A percentile compares a stretch with the other conserved stretches of the same genome.
Evolutionary conservation across 164 flowering plant species (phyloP).

Genomic region (Stephania japonica): DNA sequence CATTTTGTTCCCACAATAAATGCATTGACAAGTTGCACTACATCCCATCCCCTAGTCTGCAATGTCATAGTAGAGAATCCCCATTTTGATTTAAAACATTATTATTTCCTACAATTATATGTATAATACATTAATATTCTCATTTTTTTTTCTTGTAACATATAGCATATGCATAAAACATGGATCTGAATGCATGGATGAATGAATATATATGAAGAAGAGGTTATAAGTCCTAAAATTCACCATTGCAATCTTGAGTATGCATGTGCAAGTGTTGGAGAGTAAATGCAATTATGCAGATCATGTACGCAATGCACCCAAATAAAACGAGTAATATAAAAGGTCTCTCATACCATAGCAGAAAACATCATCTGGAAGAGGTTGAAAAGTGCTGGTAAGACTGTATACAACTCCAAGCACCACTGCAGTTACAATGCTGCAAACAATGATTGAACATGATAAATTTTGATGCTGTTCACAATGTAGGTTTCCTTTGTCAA

Average conservation of each 20-base stretch:
- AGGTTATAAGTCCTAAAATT: not conserved
- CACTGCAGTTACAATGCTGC: constrained; percentile 66
- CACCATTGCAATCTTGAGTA: not conserved
- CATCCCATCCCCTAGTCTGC: too few relatives aligned
- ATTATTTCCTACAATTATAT: too few relatives aligned
- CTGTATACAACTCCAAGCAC: constrained; percentile 64
- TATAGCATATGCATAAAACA: not conserved
- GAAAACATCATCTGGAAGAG: constrained; percentile 70
- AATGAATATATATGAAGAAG: not conserved
- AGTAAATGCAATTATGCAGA: not conserved
- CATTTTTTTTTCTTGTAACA: too few relatives aligned
- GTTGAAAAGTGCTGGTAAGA: constrained; percentile 46
- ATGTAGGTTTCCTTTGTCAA: not conserved
- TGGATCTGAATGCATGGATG: not conserved
- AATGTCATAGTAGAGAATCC: too few relatives aligned
- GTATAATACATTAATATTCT: too few relatives aligned
- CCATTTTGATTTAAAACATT: too few relatives aligned
- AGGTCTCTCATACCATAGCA: constrained; percentile 56
- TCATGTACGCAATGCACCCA: not conserved
- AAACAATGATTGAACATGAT: constrained; percentile 13
- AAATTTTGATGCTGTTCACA: constrained; percentile 1
- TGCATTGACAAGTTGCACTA: too few relatives aligned
- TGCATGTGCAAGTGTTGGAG: not conserved
- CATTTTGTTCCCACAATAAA: too few relatives aligned
- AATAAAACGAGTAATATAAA: not conserved